Evolutionary conservation across 208 protist species (phyloP), one percentile per base, ranked within the genome.

Genomic region (Kentomonas sorsogonicus): DNA sequence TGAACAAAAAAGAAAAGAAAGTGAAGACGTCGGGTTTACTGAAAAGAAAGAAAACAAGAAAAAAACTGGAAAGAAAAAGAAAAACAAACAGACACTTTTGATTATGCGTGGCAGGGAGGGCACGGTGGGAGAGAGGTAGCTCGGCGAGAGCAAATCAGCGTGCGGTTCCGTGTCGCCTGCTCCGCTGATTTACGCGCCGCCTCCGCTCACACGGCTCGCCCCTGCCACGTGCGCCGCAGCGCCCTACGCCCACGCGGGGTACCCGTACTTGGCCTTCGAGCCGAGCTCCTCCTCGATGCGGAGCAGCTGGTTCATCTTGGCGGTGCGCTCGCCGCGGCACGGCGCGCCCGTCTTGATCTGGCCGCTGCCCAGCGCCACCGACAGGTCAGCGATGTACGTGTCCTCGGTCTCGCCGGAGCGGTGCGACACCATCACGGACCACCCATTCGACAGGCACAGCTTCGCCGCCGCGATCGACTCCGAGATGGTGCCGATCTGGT

Each of bases 331-430:
- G 34, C 86, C 93, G 53, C 98, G 79, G 77, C 94, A 98, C 25
- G 98, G 96, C n/a, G 98, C 97, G 59, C 98, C 98, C 33, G 98
- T 99, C 91, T 99, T 99, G 81, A 99, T 99, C 72, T 98, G 92
- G 27, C 93, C 95, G 44, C 83, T 91, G 50, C 93, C 93, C 29
- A 99, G 84, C 44, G 91, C 98, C 40, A 99, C 97, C 39, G 93
- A 93, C 29, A 99, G 91, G 71, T 99, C 98, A 20, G 98, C 94
- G 61, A 99, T 99, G 72, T 99, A 99, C 10, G 95, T 94, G 77
- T 99, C 97, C 70, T 98, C 97, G 36, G 98, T 99, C 81, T 99
- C 98, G 65, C 98, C 98, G 43, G 89, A 98, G 61, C 98, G 83
- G 79, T 99, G 98, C 9, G 91, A 98, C 33, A 93, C 86, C 74